Base-by-base conservation (phyloP, 164 flowering plant species). In the Platanus orientalis region DNA sequence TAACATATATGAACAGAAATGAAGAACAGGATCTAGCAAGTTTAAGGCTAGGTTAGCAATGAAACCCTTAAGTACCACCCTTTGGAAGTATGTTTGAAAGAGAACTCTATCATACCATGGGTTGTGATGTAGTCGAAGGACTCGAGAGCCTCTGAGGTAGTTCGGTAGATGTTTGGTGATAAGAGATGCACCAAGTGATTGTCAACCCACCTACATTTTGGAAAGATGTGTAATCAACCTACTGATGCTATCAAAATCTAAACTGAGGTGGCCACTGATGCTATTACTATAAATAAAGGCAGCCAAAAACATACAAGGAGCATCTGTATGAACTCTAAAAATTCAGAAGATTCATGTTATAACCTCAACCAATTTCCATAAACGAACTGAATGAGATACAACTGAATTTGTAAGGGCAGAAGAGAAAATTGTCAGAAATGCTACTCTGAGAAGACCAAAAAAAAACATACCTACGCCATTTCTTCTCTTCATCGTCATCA, bases 81-180 rank as follows among this genome's bases (percentile, higher is more conserved):
- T 20, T 16, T 9, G 23, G 1, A 20, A 30, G 29, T 29, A 19
- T 28, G 14, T 6, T 32, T 2, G 7, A 26, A 24, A 42, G 23
- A 24, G 16, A 58, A 62, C 39, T 34, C 7, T 17, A 26, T 49
- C 79, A 72, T 73, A 91, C 96, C 96, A 56, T 81, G 68, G 71
- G 68, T 80, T 16, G 97, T 83, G 27, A 91, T 91, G 66, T 88
- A 91, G 66, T 87, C 91, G 71, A 87, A 91, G 30, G 96, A 84
- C 60, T 91, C 92, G 2, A 91, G 85, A 49, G 97, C 96, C 76
- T 91, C 96, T 11, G 87, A 78, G 60, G 84, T 62, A 75, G 39
- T 80, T 32, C 93, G 78, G 52, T 89, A 91, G 26, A 91, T 91
- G 66, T 91, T 91, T 58, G 96, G 96, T 16, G 97, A 89, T 48